These are phyloP conservation scores for Cymbopogon citratus DNA, from an alignment of 176 grass and related monocot genomes.

Conservation along the genomic window DNA sequence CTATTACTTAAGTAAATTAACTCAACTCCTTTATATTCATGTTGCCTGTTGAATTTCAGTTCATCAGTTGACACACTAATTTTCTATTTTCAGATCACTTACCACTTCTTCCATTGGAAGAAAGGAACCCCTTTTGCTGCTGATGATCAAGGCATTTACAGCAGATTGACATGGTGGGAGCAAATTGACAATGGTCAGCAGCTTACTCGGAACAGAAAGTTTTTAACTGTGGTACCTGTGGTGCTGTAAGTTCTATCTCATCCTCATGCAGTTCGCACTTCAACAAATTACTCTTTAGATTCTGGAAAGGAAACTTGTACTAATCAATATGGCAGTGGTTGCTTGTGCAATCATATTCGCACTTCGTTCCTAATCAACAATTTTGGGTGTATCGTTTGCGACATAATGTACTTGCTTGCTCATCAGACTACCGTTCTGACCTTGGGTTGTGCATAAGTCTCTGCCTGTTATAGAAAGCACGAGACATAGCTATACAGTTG, in stretches of 20 bases:
- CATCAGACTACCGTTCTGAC: not conserved
- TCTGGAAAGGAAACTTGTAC: not conserved
- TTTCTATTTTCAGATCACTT: slow-evolving; percentile 38
- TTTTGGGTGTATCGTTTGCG: not conserved
- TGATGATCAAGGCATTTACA: slow-evolving; percentile 63
- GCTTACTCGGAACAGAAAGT: slow-evolving; percentile 60
- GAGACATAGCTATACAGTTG: not conserved
- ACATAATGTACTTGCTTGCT: not conserved
- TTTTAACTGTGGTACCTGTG: slow-evolving; percentile 54
- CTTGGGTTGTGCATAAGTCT: not conserved
- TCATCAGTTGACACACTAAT: not conserved
- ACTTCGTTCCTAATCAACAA: not conserved
- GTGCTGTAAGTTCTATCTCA: slow-evolving; percentile 47
- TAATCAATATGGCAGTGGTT: not conserved
- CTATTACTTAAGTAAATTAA: too few species aligned
- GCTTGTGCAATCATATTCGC: not conserved
- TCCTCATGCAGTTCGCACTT: not conserved
- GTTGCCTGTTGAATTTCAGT: not conserved
- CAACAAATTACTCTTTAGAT: not conserved
- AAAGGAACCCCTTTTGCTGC: slow-evolving; percentile 64
- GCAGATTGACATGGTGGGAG: slow-evolving; percentile 63
- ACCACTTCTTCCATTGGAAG: slow-evolving; percentile 65
- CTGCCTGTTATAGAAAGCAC: not conserved
- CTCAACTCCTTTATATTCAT: not conserved
- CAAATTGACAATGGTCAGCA: slow-evolving; percentile 59